Evolutionary conservation across 805 yeast species (phyloP).

Genomic region (Barnettozyma populi): DNA sequence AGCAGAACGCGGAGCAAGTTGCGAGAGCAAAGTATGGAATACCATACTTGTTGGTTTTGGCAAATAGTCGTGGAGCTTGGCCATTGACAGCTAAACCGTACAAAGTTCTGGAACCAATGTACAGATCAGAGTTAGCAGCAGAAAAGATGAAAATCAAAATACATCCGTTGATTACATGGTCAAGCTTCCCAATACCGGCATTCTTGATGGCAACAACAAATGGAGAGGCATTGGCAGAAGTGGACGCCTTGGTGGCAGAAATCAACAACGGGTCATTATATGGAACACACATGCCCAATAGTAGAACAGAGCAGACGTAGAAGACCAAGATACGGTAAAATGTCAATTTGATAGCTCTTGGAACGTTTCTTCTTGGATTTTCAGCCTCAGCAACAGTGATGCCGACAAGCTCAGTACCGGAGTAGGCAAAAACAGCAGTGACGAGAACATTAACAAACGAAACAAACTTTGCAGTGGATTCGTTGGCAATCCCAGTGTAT

Average conservation of each 20-base stretch:
- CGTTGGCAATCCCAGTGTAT: slow-evolving; percentile 21
- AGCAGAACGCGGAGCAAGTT: slow-evolving; percentile 46
- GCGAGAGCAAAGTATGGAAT: slow-evolving; percentile 59
- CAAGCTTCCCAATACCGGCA: slow-evolving; percentile 62
- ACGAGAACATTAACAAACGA: slow-evolving; percentile 56
- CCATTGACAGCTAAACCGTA: slow-evolving; percentile 71
- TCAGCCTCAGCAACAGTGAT: slow-evolving; percentile 44
- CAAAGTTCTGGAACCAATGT: slow-evolving; percentile 70
- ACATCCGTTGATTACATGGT: slow-evolving; percentile 73
- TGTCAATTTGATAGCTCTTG: slow-evolving; percentile 44
- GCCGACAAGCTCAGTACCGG: slow-evolving; percentile 61
- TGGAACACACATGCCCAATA: slow-evolving; percentile 70
- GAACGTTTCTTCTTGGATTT: slow-evolving; percentile 43
- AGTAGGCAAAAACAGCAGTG: slow-evolving; percentile 62
- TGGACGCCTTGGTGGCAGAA: slow-evolving; percentile 47
- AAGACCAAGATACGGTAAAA: slow-evolving; percentile 74
- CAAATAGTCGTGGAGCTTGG: slow-evolving; percentile 65
- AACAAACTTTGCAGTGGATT: slow-evolving; percentile 42
- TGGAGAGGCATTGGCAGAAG: slow-evolving; percentile 70
- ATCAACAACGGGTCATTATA: slow-evolving; percentile 45
- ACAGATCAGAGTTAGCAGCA: slow-evolving; percentile 76
- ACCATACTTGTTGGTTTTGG: slow-evolving; percentile 62
- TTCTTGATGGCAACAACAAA: slow-evolving; percentile 65
- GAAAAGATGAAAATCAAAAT: slow-evolving; percentile 74
- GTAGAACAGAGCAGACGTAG: slow-evolving; percentile 52